Conservation (phyloP, 768 basidiomycete species). For the Tylopilus rubrobrunneus region DNA sequence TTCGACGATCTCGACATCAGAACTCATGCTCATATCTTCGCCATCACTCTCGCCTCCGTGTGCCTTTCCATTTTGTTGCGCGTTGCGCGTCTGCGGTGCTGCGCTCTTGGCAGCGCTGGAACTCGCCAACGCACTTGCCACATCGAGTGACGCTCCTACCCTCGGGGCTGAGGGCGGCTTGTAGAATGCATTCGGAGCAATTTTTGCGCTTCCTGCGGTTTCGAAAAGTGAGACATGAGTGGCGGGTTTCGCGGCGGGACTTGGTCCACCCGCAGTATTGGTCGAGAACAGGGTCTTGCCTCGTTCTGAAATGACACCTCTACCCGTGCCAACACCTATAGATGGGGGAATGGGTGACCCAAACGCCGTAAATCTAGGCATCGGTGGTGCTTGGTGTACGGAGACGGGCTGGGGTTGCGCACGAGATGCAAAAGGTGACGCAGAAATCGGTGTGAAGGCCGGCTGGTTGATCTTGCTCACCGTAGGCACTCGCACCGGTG, state of each 20-base stretch:
- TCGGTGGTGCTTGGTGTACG: constrained; percentile 4
- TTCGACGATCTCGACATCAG: constrained; percentile 15
- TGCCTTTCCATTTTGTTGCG: constrained; percentile 8
- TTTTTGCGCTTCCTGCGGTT: constrained; percentile 45
- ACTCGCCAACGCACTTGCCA: neutral
- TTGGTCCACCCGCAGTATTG: neutral
- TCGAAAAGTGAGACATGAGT: constrained; percentile 36
- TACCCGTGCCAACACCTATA: neutral
- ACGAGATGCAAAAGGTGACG: constrained; percentile 8
- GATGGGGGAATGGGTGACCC: constrained; percentile 21
- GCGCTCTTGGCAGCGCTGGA: neutral
- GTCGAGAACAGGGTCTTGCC: constrained; percentile 15
- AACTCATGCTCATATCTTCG: constrained; percentile 23
- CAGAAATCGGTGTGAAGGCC: neutral
- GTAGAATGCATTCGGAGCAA: constrained; percentile 64
- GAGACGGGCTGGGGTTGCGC: constrained; percentile 2
- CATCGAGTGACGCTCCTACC: neutral
- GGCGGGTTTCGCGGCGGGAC: constrained; percentile 1
- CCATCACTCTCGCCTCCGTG: neutral
- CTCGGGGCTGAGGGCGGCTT: constrained; percentile 39
- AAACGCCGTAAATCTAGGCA: constrained; percentile 26
- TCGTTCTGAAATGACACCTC: constrained; percentile 15
- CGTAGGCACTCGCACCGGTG: neutral
- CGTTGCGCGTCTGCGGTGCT: neutral
- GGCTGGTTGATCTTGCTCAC: neutral